Percentiles rank a stretch among this genome's conserved stretches.
These are phyloP conservation scores for Calendula officinalis DNA, from an alignment of 129 eudicot species.

Conservation along the genomic window DNA sequence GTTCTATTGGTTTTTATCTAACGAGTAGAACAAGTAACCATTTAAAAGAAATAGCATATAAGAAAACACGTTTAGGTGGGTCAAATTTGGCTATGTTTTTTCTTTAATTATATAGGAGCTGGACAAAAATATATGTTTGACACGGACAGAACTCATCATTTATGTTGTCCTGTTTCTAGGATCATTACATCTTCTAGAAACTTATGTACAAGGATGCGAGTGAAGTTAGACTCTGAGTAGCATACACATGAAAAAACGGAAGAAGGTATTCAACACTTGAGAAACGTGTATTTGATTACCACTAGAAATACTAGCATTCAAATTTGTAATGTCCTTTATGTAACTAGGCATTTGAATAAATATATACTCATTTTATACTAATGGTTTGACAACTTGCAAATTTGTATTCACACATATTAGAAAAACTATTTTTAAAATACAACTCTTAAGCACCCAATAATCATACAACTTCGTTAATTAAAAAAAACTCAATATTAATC, in stretches of 20 bases:
- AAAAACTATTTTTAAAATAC: too few relatives aligned
- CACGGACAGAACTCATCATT: too few relatives aligned
- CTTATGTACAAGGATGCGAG: slow-evolving; percentile 12
- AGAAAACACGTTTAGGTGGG: too few relatives aligned
- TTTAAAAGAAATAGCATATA: too few relatives aligned
- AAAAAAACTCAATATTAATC: too few relatives aligned
- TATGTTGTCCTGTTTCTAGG: slow-evolving; percentile 9
- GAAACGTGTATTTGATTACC: slow-evolving; percentile 10
- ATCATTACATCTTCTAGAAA: neutral
- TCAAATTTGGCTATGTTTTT: too few relatives aligned
- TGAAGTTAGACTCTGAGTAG: slow-evolving; percentile 1
- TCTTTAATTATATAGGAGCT: neutral
- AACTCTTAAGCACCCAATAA: too few relatives aligned
- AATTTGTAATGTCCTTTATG: neutral
- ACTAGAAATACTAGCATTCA: slow-evolving; percentile 7
- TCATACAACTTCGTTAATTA: too few relatives aligned
- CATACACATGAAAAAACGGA: slow-evolving; percentile 2
- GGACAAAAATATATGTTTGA: neutral
- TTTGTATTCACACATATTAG: too few relatives aligned
- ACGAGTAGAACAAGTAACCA: too few relatives aligned
- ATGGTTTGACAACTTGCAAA: too few relatives aligned
- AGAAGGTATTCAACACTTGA: slow-evolving; percentile 16
- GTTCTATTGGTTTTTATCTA: too few relatives aligned
- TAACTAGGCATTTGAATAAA: neutral
- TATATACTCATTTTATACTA: neutral